Percentiles rank a stretch among this genome's conserved stretches.
Conservation (phyloP, 331 rosid genomes). For the Saraca asoca region DNA sequence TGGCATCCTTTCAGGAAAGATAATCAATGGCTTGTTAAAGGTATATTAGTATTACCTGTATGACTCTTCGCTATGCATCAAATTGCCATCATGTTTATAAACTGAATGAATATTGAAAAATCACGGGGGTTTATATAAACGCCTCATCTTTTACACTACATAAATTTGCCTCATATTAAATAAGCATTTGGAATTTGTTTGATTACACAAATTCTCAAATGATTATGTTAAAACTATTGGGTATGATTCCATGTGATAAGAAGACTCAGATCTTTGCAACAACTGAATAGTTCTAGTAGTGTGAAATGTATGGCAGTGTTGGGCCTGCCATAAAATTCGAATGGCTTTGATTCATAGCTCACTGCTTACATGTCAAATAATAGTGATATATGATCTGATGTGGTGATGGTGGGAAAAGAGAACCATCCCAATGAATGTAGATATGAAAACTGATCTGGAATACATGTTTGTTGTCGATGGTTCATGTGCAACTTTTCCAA, state of each 20-base stretch:
- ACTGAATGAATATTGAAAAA: neutral
- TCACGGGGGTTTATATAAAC: neutral
- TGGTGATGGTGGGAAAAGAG: neutral
- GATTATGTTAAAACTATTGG: neutral
- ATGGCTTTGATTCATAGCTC: neutral
- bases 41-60: constrained; percentile 15
- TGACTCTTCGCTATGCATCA: neutral
- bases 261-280: no score
- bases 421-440: neutral
- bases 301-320: neutral
- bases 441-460: neutral
- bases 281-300: neutral
- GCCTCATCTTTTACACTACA: neutral
- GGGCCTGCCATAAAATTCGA: neutral
- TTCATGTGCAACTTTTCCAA: neutral
- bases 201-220: neutral
- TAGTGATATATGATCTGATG: neutral
- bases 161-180: neutral
- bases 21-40: constrained; percentile 31
- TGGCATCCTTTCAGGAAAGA: constrained; percentile 49
- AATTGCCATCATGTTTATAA: neutral
- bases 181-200: neutral
- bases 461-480: neutral
- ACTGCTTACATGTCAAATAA: neutral
- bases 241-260: no score